phyloP scores from a whole-genome alignment of 257 asterid species.

The Rubia yunnanensis region DNA sequence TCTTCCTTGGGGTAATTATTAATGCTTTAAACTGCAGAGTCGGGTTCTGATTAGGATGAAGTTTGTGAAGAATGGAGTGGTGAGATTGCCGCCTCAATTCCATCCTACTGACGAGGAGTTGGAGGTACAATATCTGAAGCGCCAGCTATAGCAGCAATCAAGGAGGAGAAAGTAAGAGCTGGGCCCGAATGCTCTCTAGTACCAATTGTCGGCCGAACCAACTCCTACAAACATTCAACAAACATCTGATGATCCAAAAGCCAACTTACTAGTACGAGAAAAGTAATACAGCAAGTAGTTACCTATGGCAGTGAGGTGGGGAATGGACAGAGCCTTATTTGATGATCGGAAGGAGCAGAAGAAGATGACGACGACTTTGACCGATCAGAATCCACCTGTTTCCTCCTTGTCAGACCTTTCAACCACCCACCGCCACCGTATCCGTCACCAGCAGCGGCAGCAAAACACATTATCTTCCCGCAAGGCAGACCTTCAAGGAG shows the following conservation, averaged over 20 bases:
- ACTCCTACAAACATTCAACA: constrained; percentile 44
- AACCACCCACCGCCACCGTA: constrained; percentile 38
- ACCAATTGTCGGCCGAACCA: constrained; percentile 91
- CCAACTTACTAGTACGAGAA: neutral
- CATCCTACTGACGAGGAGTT: no score
- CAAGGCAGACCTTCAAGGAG: no score
- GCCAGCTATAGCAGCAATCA: constrained; percentile 93
- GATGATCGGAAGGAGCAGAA: constrained; percentile 27
- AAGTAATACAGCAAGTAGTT: neutral
- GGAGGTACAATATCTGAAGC: no score
- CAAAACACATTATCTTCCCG: constrained; percentile 6
- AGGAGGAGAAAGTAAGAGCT: constrained; percentile 75
- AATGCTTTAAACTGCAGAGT: no score
- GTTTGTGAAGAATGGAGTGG: no score
- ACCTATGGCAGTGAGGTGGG: constrained; percentile 87
- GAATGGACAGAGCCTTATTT: constrained; percentile 54
- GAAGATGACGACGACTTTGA: constrained; percentile 32
- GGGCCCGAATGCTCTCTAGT: constrained; percentile 98
- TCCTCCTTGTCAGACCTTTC: constrained; percentile 68
- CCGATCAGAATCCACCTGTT: constrained; percentile 73
- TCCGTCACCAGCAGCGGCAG: constrained; percentile 24
- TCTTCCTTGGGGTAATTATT: no score
- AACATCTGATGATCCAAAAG: neutral
- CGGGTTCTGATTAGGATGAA: no score
- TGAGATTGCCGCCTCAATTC: no score